Evolutionary conservation across 1,284 basidiomycete species (phyloP).

Genomic region (Bjerkandera adusta): DNA sequence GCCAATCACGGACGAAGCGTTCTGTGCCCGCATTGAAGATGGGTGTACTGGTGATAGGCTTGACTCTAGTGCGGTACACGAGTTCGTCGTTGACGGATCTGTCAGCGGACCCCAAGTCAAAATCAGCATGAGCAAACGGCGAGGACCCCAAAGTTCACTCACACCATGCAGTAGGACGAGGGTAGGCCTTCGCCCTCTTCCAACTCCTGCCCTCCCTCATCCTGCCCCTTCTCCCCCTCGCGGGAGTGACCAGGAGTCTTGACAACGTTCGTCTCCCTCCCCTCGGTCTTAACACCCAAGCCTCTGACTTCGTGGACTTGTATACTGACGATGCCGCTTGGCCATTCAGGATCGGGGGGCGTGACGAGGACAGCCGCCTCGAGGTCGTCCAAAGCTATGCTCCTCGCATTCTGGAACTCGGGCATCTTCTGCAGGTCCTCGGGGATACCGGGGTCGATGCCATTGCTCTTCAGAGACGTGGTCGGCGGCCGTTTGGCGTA

Average conservation of each 20-base stretch:
- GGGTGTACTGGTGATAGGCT: slow-evolving; percentile 56
- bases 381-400: slow-evolving; percentile 32
- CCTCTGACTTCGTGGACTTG: slow-evolving; percentile 52
- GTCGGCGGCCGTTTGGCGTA: slow-evolving; percentile 59
- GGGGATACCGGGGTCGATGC: slow-evolving; percentile 34
- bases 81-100: slow-evolving; percentile 59
- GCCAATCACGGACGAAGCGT: slow-evolving; percentile 61
- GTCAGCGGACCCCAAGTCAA: neutral
- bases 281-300: slow-evolving; percentile 26
- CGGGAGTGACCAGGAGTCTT: slow-evolving; percentile 28
- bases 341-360: slow-evolving; percentile 58
- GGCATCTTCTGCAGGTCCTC: slow-evolving; percentile 30
- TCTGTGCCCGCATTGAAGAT: slow-evolving; percentile 70
- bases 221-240: slow-evolving; percentile 52
- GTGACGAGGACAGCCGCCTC: slow-evolving; percentile 53
- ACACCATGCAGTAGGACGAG: slow-evolving; percentile 51
- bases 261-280: slow-evolving; percentile 23
- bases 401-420: slow-evolving; percentile 31
- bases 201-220: slow-evolving; percentile 49
- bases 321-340: slow-evolving; percentile 55
- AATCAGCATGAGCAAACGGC: neutral
- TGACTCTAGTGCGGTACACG: slow-evolving; percentile 42
- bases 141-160: slow-evolving; percentile 8
- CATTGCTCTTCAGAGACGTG: slow-evolving; percentile 39
- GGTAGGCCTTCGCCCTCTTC: slow-evolving; percentile 58